Evolutionary conservation across 192 early-diverging fungal genomes (phyloP), one percentile per base, ranked within the genome.

Genomic region (Coemansia sp.): DNA sequence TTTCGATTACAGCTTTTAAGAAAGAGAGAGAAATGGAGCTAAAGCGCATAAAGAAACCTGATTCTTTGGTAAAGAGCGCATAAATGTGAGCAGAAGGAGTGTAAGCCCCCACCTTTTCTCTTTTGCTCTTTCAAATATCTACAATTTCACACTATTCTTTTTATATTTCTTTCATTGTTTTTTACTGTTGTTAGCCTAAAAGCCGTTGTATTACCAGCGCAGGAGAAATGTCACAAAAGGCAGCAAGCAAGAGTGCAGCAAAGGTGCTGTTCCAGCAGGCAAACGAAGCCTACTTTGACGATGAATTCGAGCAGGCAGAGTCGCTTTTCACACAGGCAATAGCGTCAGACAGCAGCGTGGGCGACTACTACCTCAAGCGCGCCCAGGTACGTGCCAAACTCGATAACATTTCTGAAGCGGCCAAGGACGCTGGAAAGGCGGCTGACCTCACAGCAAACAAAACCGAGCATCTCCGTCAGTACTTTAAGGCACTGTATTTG

Each of bases 231-330:
- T 46, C 49, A 41, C 15, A 19, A 21, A 65, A 65, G 67, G 36
- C 58, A 18, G 65, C 65, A 18, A 71, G 66, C 63, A 72, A 79
- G 54, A 65, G 68, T 58, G 47, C 71, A 0, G 82, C 66, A 66
- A 76, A 73, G 21, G 47, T 40, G 8, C 67, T 76, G 61, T 79
- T 65, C 42, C 68, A 75, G 56, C 63, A 87, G 68, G 94, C 89
- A 13, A 91, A 88, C 73, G 86, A 90, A 66, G 90, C 90, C 43
- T 93, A 89, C 69, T 88, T 91, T 70, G 89, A 91, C 60, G 91
- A 91, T 61, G 90, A 92, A 63, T 95, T 86, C 66, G 85, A 89
- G 47, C 82, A 86, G 47, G 90, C 93, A 40, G 80, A 93, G 63
- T 68, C 69, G 8, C 83, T 93, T 40, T 94, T 87, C 74, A 86